phyloP scores from a whole-genome alignment of 805 yeast genomes.

The Wickerhamiella australiensis region DNA sequence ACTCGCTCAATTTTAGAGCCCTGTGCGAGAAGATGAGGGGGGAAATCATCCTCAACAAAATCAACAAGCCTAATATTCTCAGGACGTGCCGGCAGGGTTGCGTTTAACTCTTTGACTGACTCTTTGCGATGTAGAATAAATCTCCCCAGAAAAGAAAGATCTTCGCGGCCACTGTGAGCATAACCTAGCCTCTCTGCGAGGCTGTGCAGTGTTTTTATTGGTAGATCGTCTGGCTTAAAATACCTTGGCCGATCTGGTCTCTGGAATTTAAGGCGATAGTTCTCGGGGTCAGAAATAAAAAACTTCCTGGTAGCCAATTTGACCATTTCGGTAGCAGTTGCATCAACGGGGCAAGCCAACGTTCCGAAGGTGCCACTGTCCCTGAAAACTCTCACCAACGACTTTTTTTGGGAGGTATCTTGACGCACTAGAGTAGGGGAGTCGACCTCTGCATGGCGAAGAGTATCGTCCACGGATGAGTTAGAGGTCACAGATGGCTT shows the following conservation, averaged over 20 bases:
- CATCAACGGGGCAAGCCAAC: slow-evolving; percentile 63
- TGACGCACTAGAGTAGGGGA: background rate
- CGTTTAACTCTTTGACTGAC: background rate
- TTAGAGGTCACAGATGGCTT: background rate
- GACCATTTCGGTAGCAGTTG: slow-evolving; percentile 63
- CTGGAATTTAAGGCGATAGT: slow-evolving; percentile 17
- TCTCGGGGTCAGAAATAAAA: slow-evolving; percentile 18
- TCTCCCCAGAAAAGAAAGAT: slow-evolving; percentile 21
- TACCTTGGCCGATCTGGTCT: slow-evolving; percentile 17
- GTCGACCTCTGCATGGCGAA: slow-evolving; percentile 9
- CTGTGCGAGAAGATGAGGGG: background rate
- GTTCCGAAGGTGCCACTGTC: slow-evolving; percentile 80
- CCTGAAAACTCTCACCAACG: slow-evolving; percentile 55
- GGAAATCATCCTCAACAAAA: slow-evolving; percentile 3
- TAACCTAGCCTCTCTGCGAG: slow-evolving; percentile 18
- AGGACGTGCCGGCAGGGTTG: background rate
- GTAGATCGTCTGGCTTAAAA: slow-evolving; percentile 13
- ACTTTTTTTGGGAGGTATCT: slow-evolving; percentile 26
- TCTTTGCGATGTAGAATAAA: slow-evolving; percentile 14
- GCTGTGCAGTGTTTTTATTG: slow-evolving; percentile 14
- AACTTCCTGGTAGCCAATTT: slow-evolving; percentile 65
- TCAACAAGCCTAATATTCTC: slow-evolving; percentile 1
- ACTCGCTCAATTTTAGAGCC: background rate
- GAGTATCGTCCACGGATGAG: background rate
- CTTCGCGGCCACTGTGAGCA: slow-evolving; percentile 17